Base-by-base conservation (phyloP, 164 flowering plant species). In the Umbilicus rupestris region DNA sequence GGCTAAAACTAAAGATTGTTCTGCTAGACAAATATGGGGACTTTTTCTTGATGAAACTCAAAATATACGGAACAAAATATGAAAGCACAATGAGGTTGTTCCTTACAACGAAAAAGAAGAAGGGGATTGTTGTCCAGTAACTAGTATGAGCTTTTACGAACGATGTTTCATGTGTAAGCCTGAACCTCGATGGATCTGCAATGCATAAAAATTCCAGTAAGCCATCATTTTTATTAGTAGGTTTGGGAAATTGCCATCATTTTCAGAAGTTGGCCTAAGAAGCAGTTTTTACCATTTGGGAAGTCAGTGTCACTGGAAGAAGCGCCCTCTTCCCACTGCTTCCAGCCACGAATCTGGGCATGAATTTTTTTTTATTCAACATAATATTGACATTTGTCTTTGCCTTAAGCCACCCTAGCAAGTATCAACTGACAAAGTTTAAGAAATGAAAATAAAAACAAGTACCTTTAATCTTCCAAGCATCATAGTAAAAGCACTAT, bases 131-230 rank as follows among this genome's bases (percentile, higher is more conserved):
- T 20, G 88, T 85, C 98, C 89, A 92, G 74, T 79, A 82, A 75
- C 83, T 83, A 46, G 82, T 78, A 67, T 95, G 99, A 15, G 88
- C 84, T 78, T 78, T 86, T 73, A 95, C 97, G 73, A 95, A 95
- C 59, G 99, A 90, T 70, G 97, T 95, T 78, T 95, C 85, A 72
- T 88, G 97, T 62, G 92, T 83, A 69, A 95, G 92, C 76, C 99
- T 86, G 77, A 92, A 90, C 79, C 97, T 85, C 57, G 94, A 70
- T 70, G 91, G 87, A 87, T 92, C 99, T 95, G 90, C 71, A 65
- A 24, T 46, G 28, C 44, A 67, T 24, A 49, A 28, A 14, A 26
- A 7, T 52, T 52, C 0, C 57, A 69, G 71, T 24, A 69, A 66
- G 44, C n/a, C n/a, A n/a, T n/a, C n/a, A n/a, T n/a, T n/a, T n/a